A percentile compares a stretch with the other conserved stretches of the same genome.
phyloP scores from a whole-genome alignment of 192 early-diverging fungal species.

The Bifiguratus adelaidae region DNA sequence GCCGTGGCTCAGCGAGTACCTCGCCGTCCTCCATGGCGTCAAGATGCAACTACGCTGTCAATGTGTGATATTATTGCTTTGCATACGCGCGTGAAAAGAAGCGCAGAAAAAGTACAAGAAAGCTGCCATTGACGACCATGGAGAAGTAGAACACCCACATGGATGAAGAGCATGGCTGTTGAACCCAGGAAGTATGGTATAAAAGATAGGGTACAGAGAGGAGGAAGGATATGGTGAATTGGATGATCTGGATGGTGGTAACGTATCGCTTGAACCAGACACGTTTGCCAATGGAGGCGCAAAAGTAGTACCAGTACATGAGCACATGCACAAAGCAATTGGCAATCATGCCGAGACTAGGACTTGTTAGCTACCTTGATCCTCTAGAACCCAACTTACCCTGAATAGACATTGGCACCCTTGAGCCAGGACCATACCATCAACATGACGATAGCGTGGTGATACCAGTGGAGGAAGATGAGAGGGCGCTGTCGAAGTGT shows the following conservation, averaged over 20 bases:
- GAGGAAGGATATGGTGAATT: slow-evolving; percentile 29
- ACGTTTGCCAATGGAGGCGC: slow-evolving; percentile 17
- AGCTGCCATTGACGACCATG: slow-evolving; percentile 24
- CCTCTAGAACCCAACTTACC: slow-evolving; percentile 4
- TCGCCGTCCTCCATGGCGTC: too few species aligned
- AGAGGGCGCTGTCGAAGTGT: slow-evolving; percentile 26
- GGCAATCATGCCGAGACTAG: slow-evolving; percentile 23
- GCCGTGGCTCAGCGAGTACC: too few species aligned
- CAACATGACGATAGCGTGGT: slow-evolving; percentile 38
- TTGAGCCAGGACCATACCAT: slow-evolving; percentile 41
- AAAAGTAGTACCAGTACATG: slow-evolving; percentile 44
- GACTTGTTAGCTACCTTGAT: not conserved
- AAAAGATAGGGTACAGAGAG: slow-evolving; percentile 28
- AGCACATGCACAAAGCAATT: slow-evolving; percentile 36
- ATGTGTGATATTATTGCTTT: too few species aligned
- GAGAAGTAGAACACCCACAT: slow-evolving; percentile 23
- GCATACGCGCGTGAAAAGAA: too few species aligned
- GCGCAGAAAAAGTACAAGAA: slow-evolving; percentile 29
- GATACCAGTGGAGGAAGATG: slow-evolving; percentile 43
- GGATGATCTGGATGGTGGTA: slow-evolving; percentile 33
- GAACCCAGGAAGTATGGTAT: slow-evolving; percentile 25
- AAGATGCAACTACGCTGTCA: too few species aligned
- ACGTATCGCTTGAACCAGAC: slow-evolving; percentile 43
- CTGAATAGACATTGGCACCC: slow-evolving; percentile 22
- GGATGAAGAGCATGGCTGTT: slow-evolving; percentile 16